Conservation (phyloP, 306 rosid genomes). For the Heteromeles arbutifolia region DNA sequence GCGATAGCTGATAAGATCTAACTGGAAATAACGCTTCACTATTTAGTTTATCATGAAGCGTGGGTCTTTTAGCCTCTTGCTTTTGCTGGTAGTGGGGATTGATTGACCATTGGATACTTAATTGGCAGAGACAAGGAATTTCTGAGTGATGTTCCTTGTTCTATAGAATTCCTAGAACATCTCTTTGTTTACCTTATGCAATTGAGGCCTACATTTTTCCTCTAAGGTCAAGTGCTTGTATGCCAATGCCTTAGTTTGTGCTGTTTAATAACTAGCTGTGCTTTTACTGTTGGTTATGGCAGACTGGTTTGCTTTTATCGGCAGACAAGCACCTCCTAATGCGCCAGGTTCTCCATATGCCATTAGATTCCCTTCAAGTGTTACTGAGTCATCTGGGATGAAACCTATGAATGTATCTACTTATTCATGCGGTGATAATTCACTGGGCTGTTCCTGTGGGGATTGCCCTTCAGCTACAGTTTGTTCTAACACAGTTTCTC, state of each 20-base stretch:
- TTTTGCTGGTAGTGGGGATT: not conserved
- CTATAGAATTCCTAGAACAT: not conserved
- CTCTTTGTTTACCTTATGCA: not conserved
- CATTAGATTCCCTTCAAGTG: constrained; percentile 50
- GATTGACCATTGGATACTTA: not conserved
- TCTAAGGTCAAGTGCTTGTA: constrained; percentile 14
- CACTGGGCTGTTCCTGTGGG: constrained; percentile 96
- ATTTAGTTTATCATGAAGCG: not conserved
- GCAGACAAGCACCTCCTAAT: constrained; percentile 52
- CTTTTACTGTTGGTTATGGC: constrained; percentile 33
- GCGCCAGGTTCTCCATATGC: constrained; percentile 84
- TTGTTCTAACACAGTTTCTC: constrained; percentile 58
- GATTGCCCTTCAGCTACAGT: constrained; percentile 84
- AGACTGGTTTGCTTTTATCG: constrained; percentile 91
- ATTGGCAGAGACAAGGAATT: not conserved
- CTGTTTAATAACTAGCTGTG: constrained; percentile 11
- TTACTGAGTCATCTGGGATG: constrained; percentile 59
- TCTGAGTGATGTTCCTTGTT: not conserved
- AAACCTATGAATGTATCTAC: constrained; percentile 86
- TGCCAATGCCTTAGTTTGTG: constrained; percentile 8
- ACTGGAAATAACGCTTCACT: not conserved
- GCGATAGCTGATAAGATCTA: not conserved
- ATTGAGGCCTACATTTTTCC: constrained; percentile 1
- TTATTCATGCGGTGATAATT: constrained; percentile 83
- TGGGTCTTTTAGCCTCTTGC: not conserved